These are phyloP conservation scores for Globisporangium carolinianum DNA, from an alignment of 352 stramenopile genomes.

Conservation along the genomic window DNA sequence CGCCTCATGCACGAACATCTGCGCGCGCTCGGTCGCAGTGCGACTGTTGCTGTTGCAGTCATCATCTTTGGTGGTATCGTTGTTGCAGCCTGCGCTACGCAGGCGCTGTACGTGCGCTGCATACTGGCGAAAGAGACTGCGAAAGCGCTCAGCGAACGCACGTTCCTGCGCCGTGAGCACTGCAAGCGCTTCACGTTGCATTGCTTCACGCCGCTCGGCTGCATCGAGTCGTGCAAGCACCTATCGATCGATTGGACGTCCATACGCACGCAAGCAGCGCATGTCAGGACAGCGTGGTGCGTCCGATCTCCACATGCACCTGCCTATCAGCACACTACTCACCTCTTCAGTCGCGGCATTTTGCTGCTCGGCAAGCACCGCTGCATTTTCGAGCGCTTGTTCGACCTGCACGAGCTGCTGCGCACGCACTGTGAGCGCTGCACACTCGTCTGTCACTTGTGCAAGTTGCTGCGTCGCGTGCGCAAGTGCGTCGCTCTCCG, in stretches of 20 bases:
- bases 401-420: conserved; percentile 12
- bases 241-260: not conserved
- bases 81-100: not conserved
- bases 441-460: conserved; percentile 5
- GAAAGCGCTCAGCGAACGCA: not conserved
- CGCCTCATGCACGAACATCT: conserved; percentile 11
- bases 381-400: conserved; percentile 17
- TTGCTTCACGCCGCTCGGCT: not conserved
- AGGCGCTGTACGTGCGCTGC: not conserved
- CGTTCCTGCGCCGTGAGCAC: not conserved
- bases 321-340: not conserved
- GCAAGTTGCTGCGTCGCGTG: not conserved
- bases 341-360: conserved; percentile 30
- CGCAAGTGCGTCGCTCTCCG: not conserved
- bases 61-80: conserved; percentile 1
- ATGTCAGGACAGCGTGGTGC: too few relatives aligned
- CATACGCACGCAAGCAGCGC: not conserved
- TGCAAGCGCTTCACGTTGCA: not conserved
- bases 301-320: too few relatives aligned
- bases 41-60: not conserved
- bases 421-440: conserved; percentile 11
- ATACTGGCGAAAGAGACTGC: not conserved
- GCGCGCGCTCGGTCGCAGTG: not conserved
- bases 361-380: conserved; percentile 26
- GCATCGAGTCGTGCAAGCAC: not conserved